A percentile compares a stretch with the other conserved stretches of the same genome.
Conservation (phyloP, 352 stramenopile species). For the Discostella stelligera region DNA sequence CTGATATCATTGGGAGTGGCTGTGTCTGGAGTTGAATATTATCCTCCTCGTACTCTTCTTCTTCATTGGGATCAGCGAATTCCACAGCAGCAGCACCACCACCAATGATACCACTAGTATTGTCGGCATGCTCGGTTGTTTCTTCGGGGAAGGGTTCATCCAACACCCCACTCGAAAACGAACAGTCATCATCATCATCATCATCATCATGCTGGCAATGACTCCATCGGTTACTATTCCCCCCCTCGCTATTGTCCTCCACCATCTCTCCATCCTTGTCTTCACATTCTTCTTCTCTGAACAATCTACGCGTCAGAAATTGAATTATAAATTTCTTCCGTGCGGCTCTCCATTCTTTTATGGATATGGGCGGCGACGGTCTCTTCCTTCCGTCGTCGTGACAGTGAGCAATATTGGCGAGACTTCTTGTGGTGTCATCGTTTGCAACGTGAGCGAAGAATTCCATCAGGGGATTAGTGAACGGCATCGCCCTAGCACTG, state of each 20-base stretch:
- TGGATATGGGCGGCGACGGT: neutral
- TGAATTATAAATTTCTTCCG: slow-evolving; percentile 23
- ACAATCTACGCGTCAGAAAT: slow-evolving; percentile 27
- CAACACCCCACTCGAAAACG: slow-evolving; percentile 24
- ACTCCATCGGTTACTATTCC: neutral
- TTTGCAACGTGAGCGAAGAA: neutral
- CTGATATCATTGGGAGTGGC: slow-evolving; percentile 1
- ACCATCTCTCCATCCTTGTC: too few relatives aligned
- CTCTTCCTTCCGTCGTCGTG: neutral
- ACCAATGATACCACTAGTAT: neutral
- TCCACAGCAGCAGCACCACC: neutral
- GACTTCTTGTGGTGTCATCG: neutral
- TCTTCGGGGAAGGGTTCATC: slow-evolving; percentile 7
- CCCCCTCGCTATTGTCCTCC: neutral
- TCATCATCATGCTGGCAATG: neutral
- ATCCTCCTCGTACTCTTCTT: slow-evolving; percentile 14
- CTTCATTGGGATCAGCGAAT: neutral
- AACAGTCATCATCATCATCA: slow-evolving; percentile 20
- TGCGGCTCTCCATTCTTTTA: slow-evolving; percentile 15
- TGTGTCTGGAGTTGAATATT: slow-evolving; percentile 16
- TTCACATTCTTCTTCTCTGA: neutral
- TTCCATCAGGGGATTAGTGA: neutral
- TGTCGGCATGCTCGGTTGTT: neutral
- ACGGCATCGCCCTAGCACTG: neutral
- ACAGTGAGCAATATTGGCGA: neutral